Percentiles rank a stretch among this genome's conserved stretches.
Conservation (phyloP, 2,329 filamentous ascomycete genomes). For the Penicillium sclerotiorum region DNA sequence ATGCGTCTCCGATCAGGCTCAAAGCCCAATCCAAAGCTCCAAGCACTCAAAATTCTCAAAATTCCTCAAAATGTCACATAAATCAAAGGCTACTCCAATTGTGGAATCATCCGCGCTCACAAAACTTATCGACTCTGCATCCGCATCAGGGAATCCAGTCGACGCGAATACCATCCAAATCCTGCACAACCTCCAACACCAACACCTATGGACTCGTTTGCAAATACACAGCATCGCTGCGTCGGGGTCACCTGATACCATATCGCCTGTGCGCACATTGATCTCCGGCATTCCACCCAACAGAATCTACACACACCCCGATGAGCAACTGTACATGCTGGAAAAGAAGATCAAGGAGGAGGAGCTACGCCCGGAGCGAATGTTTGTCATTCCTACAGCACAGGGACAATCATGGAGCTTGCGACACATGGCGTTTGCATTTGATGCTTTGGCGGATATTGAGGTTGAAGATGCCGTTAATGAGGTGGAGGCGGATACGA, state of each 20-base stretch:
- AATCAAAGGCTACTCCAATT: constrained; percentile 7
- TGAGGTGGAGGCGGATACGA: constrained; percentile 9
- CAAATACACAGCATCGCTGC: constrained; percentile 45
- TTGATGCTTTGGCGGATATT: constrained; percentile 53
- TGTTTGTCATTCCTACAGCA: constrained; percentile 63
- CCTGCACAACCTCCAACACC: constrained; percentile 65
- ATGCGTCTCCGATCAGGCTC: too few species aligned
- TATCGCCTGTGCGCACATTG: constrained; percentile 47
- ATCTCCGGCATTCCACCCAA: constrained; percentile 65
- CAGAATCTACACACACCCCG: constrained; percentile 64
- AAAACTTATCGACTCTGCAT: constrained; percentile 39
- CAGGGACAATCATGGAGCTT: constrained; percentile 64
- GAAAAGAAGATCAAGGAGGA: constrained; percentile 52
- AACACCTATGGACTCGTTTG: constrained; percentile 64
- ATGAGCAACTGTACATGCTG: constrained; percentile 64
- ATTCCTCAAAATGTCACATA: constrained; percentile 15
- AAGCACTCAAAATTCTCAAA: background rate
- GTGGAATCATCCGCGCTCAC: constrained; percentile 44
- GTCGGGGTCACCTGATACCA: constrained; percentile 3
- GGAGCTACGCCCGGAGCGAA: constrained; percentile 53
- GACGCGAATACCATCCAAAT: constrained; percentile 59
- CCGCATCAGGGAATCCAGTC: constrained; percentile 27
- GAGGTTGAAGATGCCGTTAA: constrained; percentile 10
- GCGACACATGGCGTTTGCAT: constrained; percentile 57
- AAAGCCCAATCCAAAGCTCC: background rate